These are phyloP conservation scores for Aurifilum marmelostoma DNA, from an alignment of 2,329 filamentous ascomycete genomes.

Conservation along the genomic window DNA sequence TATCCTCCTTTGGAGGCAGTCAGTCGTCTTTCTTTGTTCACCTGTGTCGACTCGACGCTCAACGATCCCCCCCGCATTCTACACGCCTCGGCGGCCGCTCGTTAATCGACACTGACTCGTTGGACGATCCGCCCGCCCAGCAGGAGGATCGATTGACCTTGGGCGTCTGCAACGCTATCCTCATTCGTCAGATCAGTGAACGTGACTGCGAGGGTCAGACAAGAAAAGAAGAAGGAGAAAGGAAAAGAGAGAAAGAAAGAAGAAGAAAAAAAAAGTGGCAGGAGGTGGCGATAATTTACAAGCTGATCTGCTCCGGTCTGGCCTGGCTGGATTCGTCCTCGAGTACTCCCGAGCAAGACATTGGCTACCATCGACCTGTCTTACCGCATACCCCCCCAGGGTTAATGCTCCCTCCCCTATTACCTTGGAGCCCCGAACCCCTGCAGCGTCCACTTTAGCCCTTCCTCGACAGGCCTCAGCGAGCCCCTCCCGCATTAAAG, in stretches of 20 bases:
- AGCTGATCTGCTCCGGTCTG: conserved; percentile 1
- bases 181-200: background rate
- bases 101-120: conserved; percentile 19
- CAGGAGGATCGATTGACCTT: conserved; percentile 9
- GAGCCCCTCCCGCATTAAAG: conserved; percentile 21
- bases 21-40: background rate
- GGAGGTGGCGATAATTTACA: too few species aligned
- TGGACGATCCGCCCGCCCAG: conserved; percentile 15
- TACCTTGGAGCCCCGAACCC: conserved; percentile 3
- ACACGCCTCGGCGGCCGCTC: background rate
- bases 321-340: background rate
- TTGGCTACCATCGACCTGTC: conserved; percentile 15
- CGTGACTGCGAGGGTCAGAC: background rate
- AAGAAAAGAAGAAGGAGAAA: too few species aligned
- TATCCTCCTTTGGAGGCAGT: background rate
- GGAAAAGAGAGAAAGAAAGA: too few species aligned
- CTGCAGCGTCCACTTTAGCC: conserved; percentile 14
- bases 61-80: background rate
- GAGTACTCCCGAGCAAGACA: background rate
- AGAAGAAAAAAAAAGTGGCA: too few species aligned
- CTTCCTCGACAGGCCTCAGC: background rate
- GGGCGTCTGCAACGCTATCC: conserved; percentile 7
- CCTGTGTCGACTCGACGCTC: background rate
- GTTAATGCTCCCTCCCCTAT: conserved; percentile 4
- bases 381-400: conserved; percentile 12